A percentile compares a stretch with the other conserved stretches of the same genome.
phyloP scores from a whole-genome alignment of 2,329 filamentous ascomycete genomes.

The Sclerotinia spermophila region DNA sequence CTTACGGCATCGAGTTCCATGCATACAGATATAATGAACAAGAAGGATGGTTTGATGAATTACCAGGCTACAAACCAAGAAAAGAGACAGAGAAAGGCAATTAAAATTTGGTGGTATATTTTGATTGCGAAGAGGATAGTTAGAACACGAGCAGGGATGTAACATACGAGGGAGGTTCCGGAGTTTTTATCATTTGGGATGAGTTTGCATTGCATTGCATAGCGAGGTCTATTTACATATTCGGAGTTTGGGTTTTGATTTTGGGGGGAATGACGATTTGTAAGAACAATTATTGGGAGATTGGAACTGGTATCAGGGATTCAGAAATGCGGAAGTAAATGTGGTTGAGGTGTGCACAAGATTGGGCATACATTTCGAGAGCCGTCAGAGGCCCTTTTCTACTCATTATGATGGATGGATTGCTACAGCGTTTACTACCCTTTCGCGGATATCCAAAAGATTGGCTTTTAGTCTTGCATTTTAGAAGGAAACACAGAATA shows the following conservation, averaged over 20 bases:
- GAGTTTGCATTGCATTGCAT: constrained; percentile 13
- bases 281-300: constrained; percentile 10
- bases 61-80: constrained; percentile 77
- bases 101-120: constrained; percentile 15
- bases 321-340: neutral
- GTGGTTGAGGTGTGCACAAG: neutral
- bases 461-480: constrained; percentile 1
- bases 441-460: neutral
- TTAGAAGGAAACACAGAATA: neutral
- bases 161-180: neutral
- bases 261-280: neutral
- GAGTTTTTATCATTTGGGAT: neutral
- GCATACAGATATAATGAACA: constrained; percentile 85
- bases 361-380: neutral
- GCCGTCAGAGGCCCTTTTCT: neutral
- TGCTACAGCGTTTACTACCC: neutral
- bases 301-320: neutral
- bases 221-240: neutral
- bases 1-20: constrained; percentile 95
- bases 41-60: constrained; percentile 75
- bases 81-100: constrained; percentile 42
- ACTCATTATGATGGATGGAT: constrained; percentile 1
- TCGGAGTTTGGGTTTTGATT: constrained; percentile 7
- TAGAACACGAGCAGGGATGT: neutral
- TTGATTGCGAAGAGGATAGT: neutral